phyloP scores from a whole-genome alignment of 1,284 basidiomycete genomes.

The Blastosporella zonata region DNA sequence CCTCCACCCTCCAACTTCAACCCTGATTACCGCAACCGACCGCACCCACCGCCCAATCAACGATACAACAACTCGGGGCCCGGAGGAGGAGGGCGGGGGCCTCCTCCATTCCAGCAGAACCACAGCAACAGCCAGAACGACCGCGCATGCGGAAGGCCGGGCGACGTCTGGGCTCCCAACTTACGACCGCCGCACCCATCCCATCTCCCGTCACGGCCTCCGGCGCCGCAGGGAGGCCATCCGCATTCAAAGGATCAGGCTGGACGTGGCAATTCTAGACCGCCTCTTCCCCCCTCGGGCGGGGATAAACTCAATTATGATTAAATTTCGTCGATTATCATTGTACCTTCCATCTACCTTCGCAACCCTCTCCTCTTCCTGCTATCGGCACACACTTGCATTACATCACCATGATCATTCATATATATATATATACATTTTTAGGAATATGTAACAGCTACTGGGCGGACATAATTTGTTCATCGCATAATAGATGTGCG shows the following conservation, averaged over 20 bases:
- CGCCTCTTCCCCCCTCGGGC: not conserved
- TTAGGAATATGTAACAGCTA: no score
- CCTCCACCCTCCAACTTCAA: not conserved
- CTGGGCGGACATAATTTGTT: constrained; percentile 4
- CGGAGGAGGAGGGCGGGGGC: constrained; percentile 12
- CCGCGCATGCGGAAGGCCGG: constrained; percentile 6
- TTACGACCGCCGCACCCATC: constrained; percentile 18
- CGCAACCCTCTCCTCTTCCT: not conserved
- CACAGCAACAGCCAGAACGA: constrained; percentile 1
- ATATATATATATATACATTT: constrained; percentile 7
- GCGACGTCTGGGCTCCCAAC: constrained; percentile 12
- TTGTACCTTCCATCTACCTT: not conserved
- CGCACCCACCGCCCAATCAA: constrained; percentile 11
- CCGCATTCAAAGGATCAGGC: not conserved
- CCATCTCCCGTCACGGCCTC: constrained; percentile 29
- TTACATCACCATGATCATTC: not conserved
- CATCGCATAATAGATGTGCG: not conserved
- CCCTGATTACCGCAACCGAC: constrained; percentile 9
- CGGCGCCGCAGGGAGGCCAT: constrained; percentile 20
- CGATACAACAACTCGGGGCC: not conserved
- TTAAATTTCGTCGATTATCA: constrained; percentile 9
- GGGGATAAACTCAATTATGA: constrained; percentile 19
- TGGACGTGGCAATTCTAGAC: not conserved
- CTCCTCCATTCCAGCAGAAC: constrained; percentile 13
- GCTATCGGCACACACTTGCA: not conserved